Conservation (phyloP, 345 rosid genomes). For the Citrus trifoliata region DNA sequence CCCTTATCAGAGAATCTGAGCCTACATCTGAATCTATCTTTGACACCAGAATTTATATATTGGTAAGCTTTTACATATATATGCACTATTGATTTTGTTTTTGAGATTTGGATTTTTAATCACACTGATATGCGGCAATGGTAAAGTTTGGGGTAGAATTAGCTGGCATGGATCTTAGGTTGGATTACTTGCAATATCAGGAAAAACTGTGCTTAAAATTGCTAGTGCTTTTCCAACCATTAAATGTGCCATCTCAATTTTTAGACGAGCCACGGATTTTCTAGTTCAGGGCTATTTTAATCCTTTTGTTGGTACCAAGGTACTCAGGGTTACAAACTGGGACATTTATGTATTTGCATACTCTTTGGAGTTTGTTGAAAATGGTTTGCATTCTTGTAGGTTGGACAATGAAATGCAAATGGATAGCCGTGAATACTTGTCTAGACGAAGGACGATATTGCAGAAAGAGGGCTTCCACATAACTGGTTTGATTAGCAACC, state of each 20-base stretch:
- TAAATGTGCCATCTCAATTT: neutral
- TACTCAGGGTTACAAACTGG: neutral
- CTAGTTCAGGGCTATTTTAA: neutral
- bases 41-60: neutral
- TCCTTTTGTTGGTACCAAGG: neutral
- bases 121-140: neutral
- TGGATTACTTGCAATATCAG: neutral
- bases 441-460: slow-evolving; percentile 30
- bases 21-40: neutral
- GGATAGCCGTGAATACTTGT: slow-evolving; percentile 34
- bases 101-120: neutral
- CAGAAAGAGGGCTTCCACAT: slow-evolving; percentile 36
- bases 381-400: slow-evolving; percentile 32
- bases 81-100: neutral
- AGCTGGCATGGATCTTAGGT: neutral
- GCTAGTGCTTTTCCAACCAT: neutral
- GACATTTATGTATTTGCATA: neutral
- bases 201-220: neutral
- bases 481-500: slow-evolving; percentile 52
- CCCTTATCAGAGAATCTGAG: neutral
- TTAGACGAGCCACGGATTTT: neutral
- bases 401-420: slow-evolving; percentile 39
- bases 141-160: neutral
- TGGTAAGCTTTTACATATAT: neutral
- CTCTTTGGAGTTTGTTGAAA: neutral